Conservation (phyloP, 306 rosid genomes). For the Herpetospermum pedunculosum region DNA sequence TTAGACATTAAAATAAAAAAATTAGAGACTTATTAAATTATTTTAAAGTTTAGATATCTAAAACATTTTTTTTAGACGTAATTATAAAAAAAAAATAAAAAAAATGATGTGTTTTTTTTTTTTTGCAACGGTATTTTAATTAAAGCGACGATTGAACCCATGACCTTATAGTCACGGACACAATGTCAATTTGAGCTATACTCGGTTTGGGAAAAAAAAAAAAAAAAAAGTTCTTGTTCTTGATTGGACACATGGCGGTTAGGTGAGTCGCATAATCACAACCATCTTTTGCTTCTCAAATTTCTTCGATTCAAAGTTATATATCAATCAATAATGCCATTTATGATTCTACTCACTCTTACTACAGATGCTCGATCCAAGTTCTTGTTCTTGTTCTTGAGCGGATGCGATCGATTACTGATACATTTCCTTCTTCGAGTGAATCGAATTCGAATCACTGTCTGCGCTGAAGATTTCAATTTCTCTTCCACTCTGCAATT, state of each 20-base stretch:
- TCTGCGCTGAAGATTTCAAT: background rate
- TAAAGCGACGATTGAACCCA: no score
- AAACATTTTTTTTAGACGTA: no score
- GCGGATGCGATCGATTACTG: background rate
- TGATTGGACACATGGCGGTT: background rate
- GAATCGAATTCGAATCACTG: background rate
- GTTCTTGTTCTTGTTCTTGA: background rate
- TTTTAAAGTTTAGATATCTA: no score
- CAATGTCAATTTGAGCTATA: no score
- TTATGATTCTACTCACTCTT: background rate
- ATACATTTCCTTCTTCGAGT: background rate
- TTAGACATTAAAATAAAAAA: no score
- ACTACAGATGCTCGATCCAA: background rate
- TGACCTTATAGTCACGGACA: no score
- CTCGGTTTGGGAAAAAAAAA: no score
- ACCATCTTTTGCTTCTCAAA: background rate
- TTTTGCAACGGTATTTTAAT: no score
- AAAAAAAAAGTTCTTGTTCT: no score
- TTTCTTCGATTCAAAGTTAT: background rate
- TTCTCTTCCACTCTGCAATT: slow-evolving; percentile 13
- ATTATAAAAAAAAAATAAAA: no score
- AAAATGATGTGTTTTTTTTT: no score
- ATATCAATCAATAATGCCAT: background rate
- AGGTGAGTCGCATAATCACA: background rate
- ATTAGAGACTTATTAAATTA: no score